A percentile compares a stretch with the other conserved stretches of the same genome.
phyloP scores from a whole-genome alignment of 306 rosid genomes.

The Cucurbita maxima region DNA sequence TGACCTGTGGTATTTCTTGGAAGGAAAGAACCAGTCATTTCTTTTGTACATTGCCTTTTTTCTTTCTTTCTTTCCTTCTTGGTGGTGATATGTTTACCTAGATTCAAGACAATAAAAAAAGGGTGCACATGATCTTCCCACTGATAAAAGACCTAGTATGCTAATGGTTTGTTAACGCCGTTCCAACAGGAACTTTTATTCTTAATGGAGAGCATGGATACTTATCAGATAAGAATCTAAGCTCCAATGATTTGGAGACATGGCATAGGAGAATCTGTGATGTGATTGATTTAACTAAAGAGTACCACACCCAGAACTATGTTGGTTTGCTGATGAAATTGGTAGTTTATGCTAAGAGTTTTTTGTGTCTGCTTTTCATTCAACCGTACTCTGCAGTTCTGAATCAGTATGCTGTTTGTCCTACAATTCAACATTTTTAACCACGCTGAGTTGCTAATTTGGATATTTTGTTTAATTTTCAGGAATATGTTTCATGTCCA shows the following conservation, averaged over 20 bases:
- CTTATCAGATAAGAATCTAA: not conserved
- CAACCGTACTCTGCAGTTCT: not conserved
- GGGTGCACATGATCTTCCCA: not conserved
- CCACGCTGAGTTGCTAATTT: conserved; percentile 15
- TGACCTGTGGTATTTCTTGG: not conserved
- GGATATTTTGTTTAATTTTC: conserved; percentile 15
- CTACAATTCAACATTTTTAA: not conserved
- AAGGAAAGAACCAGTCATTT: not conserved
- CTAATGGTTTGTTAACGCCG: not conserved
- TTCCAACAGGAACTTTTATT: not conserved
- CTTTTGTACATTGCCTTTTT: no score
- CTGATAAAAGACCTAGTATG: not conserved
- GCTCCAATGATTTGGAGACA: not conserved
- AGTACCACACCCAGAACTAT: not conserved
- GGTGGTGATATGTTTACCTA: not conserved
- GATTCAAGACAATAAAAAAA: not conserved
- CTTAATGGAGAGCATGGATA: not conserved
- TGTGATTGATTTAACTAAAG: not conserved
- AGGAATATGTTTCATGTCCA: conserved; percentile 96
- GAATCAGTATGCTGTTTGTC: not conserved
- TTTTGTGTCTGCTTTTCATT: not conserved
- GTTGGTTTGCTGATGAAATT: not conserved
- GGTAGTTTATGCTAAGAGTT: not conserved
- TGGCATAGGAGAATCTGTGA: not conserved
- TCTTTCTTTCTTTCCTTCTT: not conserved